These are phyloP conservation scores for Hippophae tibetana DNA, from an alignment of 306 rosid species.

Conservation along the genomic window DNA sequence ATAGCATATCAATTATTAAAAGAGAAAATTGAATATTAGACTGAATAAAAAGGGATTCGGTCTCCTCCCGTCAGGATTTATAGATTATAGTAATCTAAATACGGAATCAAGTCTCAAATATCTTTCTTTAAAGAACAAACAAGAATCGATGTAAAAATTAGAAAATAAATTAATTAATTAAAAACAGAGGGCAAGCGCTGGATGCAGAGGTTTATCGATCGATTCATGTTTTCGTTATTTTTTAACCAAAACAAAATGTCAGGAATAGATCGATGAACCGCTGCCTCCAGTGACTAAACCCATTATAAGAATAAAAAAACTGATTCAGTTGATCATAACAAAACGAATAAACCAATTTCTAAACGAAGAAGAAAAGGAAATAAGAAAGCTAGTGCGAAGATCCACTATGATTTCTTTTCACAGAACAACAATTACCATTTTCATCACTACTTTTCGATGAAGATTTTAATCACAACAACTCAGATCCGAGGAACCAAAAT, in stretches of 20 bases:
- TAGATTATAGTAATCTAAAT: too few species aligned
- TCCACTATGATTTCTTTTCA: constrained; percentile 10
- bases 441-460: not conserved
- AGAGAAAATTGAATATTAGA: too few species aligned
- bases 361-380: not conserved
- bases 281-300: constrained; percentile 97
- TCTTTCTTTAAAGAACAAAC: too few species aligned
- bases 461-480: not conserved
- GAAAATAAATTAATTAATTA: too few species aligned
- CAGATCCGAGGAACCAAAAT: constrained; percentile 33
- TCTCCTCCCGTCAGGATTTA: too few species aligned
- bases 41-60: too few species aligned
- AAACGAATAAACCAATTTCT: not conserved
- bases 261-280: constrained; percentile 99
- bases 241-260: constrained; percentile 42
- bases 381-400: constrained; percentile 4
- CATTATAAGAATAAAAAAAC: not conserved
- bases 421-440: not conserved
- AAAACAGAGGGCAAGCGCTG: constrained; percentile 50
- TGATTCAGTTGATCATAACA: not conserved
- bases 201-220: constrained; percentile 99
- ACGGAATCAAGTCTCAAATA: too few species aligned
- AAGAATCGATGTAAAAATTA: too few species aligned
- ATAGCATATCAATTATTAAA: too few species aligned
- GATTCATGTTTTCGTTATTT: constrained; percentile 63